phyloP scores from a whole-genome alignment of 2,329 filamentous ascomycete genomes.

The Cercospora sp. region DNA sequence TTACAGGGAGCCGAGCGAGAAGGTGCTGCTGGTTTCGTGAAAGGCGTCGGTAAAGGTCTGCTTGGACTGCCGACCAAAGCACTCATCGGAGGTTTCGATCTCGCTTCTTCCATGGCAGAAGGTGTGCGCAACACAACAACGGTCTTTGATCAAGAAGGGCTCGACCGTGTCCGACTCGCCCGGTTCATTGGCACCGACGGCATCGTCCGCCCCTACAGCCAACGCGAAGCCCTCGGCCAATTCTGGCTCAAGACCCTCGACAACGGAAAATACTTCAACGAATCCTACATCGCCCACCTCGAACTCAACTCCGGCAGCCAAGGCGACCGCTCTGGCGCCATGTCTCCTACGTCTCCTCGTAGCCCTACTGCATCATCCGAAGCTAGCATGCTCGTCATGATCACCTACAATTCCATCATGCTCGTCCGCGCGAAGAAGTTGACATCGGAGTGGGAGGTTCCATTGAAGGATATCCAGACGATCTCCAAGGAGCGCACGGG shows the following conservation, averaged over 20 bases:
- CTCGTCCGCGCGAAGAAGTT: constrained; percentile 84
- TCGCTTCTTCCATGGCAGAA: constrained; percentile 95
- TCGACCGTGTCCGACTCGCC: constrained; percentile 90
- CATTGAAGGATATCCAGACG: constrained; percentile 92
- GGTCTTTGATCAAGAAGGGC: constrained; percentile 90
- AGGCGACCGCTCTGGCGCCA: constrained; percentile 55
- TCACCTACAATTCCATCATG: constrained; percentile 70
- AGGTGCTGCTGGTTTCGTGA: constrained; percentile 90
- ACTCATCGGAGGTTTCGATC: constrained; percentile 92
- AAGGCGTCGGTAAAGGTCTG: constrained; percentile 93
- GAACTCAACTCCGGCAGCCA: constrained; percentile 69
- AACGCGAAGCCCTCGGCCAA: constrained; percentile 92
- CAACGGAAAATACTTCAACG: constrained; percentile 96
- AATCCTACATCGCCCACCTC: constrained; percentile 94
- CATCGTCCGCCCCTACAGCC: constrained; percentile 89
- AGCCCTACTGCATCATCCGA: constrained; percentile 29
- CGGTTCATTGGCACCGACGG: constrained; percentile 91
- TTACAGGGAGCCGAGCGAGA: constrained; percentile 95
- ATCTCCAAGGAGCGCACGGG: constrained; percentile 96
- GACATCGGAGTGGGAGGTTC: constrained; percentile 92
- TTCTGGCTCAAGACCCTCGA: constrained; percentile 99
- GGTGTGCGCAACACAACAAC: constrained; percentile 98
- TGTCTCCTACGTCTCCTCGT: constrained; percentile 15
- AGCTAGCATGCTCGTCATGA: constrained; percentile 66
- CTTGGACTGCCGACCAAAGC: constrained; percentile 95